Evolutionary conservation across 257 asterid species (phyloP).

Genomic region (Linderniella brevidens): DNA sequence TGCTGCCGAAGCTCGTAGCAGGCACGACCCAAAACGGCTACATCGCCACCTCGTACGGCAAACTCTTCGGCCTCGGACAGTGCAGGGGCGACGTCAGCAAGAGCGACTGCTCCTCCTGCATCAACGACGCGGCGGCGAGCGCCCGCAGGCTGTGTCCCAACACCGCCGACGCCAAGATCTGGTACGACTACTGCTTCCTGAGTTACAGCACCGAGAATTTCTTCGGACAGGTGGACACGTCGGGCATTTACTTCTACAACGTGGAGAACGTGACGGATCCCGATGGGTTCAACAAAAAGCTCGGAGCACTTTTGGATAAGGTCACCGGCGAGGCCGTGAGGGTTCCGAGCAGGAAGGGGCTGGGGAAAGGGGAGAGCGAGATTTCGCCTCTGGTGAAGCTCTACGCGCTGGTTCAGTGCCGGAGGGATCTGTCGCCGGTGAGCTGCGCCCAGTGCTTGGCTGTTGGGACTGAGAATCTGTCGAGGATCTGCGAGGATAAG

Average conservation of each 20-base stretch:
- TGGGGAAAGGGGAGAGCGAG: conserved; percentile 37
- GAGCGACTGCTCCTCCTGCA: conserved; percentile 44
- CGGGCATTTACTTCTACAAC: conserved; percentile 24
- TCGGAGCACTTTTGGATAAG: conserved; percentile 17
- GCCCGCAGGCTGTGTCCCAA: conserved; percentile 26
- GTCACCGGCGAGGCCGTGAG: conserved; percentile 29
- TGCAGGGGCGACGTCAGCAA: conserved; percentile 60
- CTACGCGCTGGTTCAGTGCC: conserved; percentile 70
- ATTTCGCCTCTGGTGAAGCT: conserved; percentile 22
- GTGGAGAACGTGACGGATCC: conserved; percentile 39
- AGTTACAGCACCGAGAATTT: conserved; percentile 23
- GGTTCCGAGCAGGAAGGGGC: conserved; percentile 24
- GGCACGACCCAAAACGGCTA: conserved; percentile 26
- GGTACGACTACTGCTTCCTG: conserved; percentile 60
- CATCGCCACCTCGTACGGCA: conserved; percentile 29
- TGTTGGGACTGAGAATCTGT: conserved; percentile 27
- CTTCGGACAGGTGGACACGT: conserved; percentile 34
- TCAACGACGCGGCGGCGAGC: conserved; percentile 27
- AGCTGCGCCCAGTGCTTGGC: conserved; percentile 30
- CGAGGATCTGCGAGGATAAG: conserved; percentile 21
- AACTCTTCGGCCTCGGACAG: conserved; percentile 54
- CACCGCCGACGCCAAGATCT: conserved; percentile 36
- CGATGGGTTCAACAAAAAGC: conserved; percentile 21
- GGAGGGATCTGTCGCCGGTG: conserved; percentile 30
- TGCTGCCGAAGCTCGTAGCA: conserved; percentile 24